These are phyloP conservation scores for Echinosophora koreensis DNA, from an alignment of 306 rosid genomes.

Conservation along the genomic window DNA sequence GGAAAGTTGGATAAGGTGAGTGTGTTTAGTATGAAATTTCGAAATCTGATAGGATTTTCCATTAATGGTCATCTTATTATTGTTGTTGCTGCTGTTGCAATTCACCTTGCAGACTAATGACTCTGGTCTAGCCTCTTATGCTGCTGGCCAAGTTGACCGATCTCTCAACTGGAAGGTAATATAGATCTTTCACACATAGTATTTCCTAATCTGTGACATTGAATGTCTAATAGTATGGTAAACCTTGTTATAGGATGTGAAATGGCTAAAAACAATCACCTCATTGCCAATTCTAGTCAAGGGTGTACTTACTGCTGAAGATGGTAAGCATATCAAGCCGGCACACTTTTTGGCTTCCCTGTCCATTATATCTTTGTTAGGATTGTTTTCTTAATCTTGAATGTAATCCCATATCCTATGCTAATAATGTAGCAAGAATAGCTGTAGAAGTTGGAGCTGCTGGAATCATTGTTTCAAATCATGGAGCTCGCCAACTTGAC, in stretches of 20 bases:
- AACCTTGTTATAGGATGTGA: slow-evolving; percentile 71
- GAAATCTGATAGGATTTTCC: slow-evolving; percentile 15
- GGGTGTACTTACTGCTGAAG: slow-evolving; percentile 94
- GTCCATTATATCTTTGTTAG: slow-evolving; percentile 27
- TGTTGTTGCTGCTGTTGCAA: slow-evolving; percentile 1
- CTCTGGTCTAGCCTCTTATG: slow-evolving; percentile 88
- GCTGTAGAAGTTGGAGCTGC: slow-evolving; percentile 83
- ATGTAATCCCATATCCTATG: background rate
- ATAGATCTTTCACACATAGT: background rate
- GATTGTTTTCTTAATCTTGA: slow-evolving; percentile 12
- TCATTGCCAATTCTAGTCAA: slow-evolving; percentile 84
- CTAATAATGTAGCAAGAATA: slow-evolving; percentile 68
- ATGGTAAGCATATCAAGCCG: slow-evolving; percentile 59
- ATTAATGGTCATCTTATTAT: slow-evolving; percentile 18
- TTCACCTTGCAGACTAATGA: slow-evolving; percentile 64
- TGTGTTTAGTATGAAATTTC: slow-evolving; percentile 35
- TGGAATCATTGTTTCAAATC: slow-evolving; percentile 93
- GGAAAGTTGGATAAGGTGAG: slow-evolving; percentile 76
- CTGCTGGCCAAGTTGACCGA: slow-evolving; percentile 69
- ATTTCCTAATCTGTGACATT: slow-evolving; percentile 27
- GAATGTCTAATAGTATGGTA: slow-evolving; percentile 34
- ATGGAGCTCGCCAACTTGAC: slow-evolving; percentile 99
- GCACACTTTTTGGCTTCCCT: background rate
- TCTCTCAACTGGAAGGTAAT: slow-evolving; percentile 92
- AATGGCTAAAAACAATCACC: slow-evolving; percentile 97